phyloP scores from a whole-genome alignment of 495 filamentous ascomycete species.

The Penicillium cosmopolitanum region DNA sequence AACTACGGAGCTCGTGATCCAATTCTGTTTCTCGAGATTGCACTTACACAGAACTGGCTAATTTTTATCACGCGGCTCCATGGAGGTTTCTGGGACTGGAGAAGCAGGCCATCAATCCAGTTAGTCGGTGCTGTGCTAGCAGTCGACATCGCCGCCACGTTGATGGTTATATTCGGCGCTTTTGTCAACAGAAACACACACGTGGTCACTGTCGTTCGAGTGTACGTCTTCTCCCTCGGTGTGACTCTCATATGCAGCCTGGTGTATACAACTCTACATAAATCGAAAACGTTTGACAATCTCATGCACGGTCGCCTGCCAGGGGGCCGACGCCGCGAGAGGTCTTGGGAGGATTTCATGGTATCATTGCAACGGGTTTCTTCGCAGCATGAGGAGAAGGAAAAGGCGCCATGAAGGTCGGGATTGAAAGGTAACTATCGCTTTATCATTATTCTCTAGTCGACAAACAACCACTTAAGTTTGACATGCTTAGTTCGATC shows the following conservation, averaged over 20 bases:
- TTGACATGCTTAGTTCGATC: too few relatives aligned
- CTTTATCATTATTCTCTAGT: too few relatives aligned
- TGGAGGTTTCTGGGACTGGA: constrained; percentile 80
- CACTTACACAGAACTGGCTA: constrained; percentile 91
- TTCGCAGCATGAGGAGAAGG: background rate
- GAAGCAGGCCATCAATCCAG: constrained; percentile 73
- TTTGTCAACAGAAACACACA: constrained; percentile 69
- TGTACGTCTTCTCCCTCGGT: constrained; percentile 89
- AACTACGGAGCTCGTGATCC: constrained; percentile 81
- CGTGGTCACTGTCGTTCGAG: constrained; percentile 78
- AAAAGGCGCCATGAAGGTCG: background rate
- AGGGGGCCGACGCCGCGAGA: constrained; percentile 73
- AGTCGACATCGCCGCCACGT: constrained; percentile 81
- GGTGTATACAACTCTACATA: constrained; percentile 77
- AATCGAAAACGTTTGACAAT: constrained; percentile 79
- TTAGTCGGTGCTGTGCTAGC: constrained; percentile 72
- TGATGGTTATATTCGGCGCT: constrained; percentile 82
- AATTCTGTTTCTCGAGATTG: constrained; percentile 88
- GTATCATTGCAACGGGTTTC: constrained; percentile 79
- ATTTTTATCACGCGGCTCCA: constrained; percentile 95
- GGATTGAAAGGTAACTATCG: background rate
- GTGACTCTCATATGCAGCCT: constrained; percentile 68
- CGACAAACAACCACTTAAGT: too few relatives aligned
- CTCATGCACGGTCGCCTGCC: constrained; percentile 87
- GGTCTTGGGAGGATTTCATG: constrained; percentile 82